A percentile compares a stretch with the other conserved stretches of the same genome.
phyloP scores from a whole-genome alignment of 371 early-diverging fungal genomes.

The Rhizomucor miehei region DNA sequence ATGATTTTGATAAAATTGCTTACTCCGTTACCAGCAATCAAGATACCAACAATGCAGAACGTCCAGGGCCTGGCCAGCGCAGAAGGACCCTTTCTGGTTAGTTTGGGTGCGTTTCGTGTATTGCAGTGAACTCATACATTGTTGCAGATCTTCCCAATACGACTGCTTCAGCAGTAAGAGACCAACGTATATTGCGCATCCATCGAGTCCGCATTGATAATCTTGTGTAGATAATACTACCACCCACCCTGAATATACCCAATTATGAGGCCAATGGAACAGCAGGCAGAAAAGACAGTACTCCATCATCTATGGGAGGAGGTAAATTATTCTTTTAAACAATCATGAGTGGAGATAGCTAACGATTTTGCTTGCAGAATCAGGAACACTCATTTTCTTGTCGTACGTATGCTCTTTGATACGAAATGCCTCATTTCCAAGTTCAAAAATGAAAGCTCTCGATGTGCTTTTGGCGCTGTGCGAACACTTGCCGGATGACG shows the following conservation, averaged over 20 bases:
- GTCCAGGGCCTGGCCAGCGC: constrained; percentile 11
- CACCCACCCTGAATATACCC: constrained; percentile 45
- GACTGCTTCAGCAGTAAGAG: constrained; percentile 37
- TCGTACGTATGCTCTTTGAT: constrained; percentile 69
- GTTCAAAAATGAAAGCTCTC: constrained; percentile 71
- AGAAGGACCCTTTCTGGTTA: constrained; percentile 25
- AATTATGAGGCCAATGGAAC: constrained; percentile 24
- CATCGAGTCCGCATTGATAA: neutral
- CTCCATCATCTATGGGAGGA: constrained; percentile 11
- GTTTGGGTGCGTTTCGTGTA: neutral
- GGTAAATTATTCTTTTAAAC: too few relatives aligned
- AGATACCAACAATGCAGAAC: constrained; percentile 8
- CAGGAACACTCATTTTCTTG: constrained; percentile 59
- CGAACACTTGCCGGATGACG: constrained; percentile 67
- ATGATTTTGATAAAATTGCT: constrained; percentile 75
- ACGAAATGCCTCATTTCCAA: constrained; percentile 69
- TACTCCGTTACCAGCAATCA: constrained; percentile 42
- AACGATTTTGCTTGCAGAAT: constrained; percentile 35
- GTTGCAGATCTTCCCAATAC: constrained; percentile 24
- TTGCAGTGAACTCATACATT: neutral
- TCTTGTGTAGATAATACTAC: constrained; percentile 30
- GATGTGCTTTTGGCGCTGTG: constrained; percentile 74
- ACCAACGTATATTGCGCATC: neutral
- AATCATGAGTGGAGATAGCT: too few relatives aligned
- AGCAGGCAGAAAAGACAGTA: constrained; percentile 1